Base-by-base conservation (phyloP, 352 stramenopile species). In the Phytophthora crassamura region DNA sequence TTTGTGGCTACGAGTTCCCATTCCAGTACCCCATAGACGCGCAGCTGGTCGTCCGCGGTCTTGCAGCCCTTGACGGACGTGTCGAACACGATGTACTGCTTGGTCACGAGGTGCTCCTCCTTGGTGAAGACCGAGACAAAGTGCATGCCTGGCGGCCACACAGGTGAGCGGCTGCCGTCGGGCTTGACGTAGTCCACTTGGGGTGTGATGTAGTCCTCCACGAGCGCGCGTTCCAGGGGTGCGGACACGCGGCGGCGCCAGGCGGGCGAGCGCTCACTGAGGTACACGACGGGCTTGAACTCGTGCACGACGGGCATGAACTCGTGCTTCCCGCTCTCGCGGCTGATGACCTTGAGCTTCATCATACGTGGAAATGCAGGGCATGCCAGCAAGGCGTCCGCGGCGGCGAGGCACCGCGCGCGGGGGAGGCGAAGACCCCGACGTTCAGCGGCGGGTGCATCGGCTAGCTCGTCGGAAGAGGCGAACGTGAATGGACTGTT, bases 21-120 rank as follows among this genome's bases (percentile, higher is more conserved):
- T n/a, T 16, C 38, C 16, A 15, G 39, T 25, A 48, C 22, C 35
- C 38, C 35, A 48, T 12, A 32, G 2, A 14, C 64, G 53, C n/a
- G n/a, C n/a, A n/a, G n/a, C n/a, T n/a, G n/a, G 60, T 97, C 83
- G 66, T 97, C 91, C 0, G 80, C 78, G 1, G 91, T 97, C 73
- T 95, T 94, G 74, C 89, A 97, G 18, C 87, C 89, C 59, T 96
- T 95, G 3, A 97, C 86, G 5, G 86, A 85, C 7, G 87, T 94
- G 61, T 96, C 82, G 48, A 95, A 96, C 12, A 97, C 78, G 32
- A 96, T 90, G 54, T 82, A 90, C 63, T 96, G 89, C 75, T 95
- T 94, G 22, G 89, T 97, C 10, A 97, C 84, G 9, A 97, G 67
- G 46, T 97, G 88, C 0, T 86, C 85, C 12, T 96, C 82, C 61